Conservation (phyloP, 495 filamentous ascomycete species). For the Bacidia rubella region DNA sequence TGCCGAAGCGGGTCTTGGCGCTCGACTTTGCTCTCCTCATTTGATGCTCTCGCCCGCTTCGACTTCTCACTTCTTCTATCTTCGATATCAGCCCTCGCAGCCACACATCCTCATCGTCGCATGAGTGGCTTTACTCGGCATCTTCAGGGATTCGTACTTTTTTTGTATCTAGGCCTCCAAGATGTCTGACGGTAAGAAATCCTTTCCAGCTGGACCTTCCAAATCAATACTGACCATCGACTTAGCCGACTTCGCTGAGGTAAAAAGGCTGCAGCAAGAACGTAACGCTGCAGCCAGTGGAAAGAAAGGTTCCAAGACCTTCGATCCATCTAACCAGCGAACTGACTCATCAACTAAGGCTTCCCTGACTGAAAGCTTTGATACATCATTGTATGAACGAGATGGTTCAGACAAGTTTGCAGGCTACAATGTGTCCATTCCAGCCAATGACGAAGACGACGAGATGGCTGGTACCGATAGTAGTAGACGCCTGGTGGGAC, state of each 20-base stretch:
- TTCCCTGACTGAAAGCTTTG: slow-evolving; percentile 87
- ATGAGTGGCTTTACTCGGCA: too few species aligned
- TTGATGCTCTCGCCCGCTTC: not conserved
- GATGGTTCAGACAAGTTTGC: slow-evolving; percentile 70
- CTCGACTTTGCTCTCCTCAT: not conserved
- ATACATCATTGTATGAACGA: slow-evolving; percentile 82
- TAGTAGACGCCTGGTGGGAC: slow-evolving; percentile 72
- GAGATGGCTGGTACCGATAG: slow-evolving; percentile 61
- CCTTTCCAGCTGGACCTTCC: slow-evolving; percentile 8
- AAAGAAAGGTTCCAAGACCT: slow-evolving; percentile 78
- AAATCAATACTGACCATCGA: slow-evolving; percentile 20
- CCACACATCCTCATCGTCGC: too few species aligned
- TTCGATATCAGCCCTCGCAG: too few species aligned
- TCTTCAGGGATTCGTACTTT: too few species aligned
- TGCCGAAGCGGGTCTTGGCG: not conserved
- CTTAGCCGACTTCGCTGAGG: slow-evolving; percentile 66
- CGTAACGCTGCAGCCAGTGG: slow-evolving; percentile 72
- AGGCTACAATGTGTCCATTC: slow-evolving; percentile 82
- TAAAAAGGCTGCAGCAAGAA: slow-evolving; percentile 77
- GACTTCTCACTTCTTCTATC: too few species aligned
- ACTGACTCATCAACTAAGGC: slow-evolving; percentile 86
- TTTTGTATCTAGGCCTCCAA: slow-evolving; percentile 19
- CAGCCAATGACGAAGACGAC: slow-evolving; percentile 59
- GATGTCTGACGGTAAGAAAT: slow-evolving; percentile 48
- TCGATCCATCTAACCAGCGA: slow-evolving; percentile 77